These are phyloP conservation scores for Nymphaea colorata DNA, from an alignment of 164 flowering plant genomes.

Conservation along the genomic window DNA sequence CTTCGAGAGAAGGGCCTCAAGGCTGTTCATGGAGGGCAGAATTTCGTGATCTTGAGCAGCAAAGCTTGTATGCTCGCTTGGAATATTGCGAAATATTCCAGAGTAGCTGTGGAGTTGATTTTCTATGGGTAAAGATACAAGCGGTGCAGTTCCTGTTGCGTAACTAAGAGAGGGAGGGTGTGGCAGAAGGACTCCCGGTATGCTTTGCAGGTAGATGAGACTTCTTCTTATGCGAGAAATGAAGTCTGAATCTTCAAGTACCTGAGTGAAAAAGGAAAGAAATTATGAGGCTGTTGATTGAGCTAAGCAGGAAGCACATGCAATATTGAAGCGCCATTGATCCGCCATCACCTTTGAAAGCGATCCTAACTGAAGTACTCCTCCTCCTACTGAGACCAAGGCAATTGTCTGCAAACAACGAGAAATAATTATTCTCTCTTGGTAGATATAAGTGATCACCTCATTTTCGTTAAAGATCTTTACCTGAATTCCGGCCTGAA, in stretches of 20 bases:
- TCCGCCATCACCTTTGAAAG: constrained; percentile 37
- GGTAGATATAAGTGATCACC: neutral
- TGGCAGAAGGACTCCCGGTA: constrained; percentile 50
- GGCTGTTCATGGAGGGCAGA: constrained; percentile 35
- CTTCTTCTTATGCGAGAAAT: constrained; percentile 58
- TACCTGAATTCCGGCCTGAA: constrained; percentile 78
- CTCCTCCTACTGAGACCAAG: constrained; percentile 65
- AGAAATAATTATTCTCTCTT: neutral
- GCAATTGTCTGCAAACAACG: constrained; percentile 46
- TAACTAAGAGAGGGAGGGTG: constrained; percentile 32
- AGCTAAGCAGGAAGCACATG: constrained; percentile 11
- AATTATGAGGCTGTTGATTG: neutral
- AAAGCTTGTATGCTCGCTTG: constrained; percentile 12
- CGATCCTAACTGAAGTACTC: constrained; percentile 73
- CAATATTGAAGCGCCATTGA: constrained; percentile 10
- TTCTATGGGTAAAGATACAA: constrained; percentile 23
- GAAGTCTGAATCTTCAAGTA: constrained; percentile 52
- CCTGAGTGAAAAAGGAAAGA: constrained; percentile 17
- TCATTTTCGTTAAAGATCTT: neutral
- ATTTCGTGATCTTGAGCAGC: constrained; percentile 41
- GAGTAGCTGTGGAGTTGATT: constrained; percentile 20
- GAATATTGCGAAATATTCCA: constrained; percentile 11
- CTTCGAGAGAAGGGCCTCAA: constrained; percentile 88
- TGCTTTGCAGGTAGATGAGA: constrained; percentile 58
- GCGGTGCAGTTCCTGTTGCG: constrained; percentile 18